A percentile compares a stretch with the other conserved stretches of the same genome.
Conservation (phyloP, 495 filamentous ascomycete species). For the Lasiosphaeriaceae sp. region DNA sequence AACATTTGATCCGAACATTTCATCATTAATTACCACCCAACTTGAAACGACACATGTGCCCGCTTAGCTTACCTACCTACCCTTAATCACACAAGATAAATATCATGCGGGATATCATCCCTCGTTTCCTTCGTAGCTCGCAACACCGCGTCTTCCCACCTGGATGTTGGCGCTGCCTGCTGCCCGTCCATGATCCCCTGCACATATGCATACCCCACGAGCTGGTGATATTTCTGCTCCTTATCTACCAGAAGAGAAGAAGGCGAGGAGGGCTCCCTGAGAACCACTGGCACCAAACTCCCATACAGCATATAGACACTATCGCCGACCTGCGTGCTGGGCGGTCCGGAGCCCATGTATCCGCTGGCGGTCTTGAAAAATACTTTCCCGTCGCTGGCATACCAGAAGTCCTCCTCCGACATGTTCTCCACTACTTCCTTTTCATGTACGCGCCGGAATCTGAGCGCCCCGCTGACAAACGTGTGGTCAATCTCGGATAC, state of each 20-base stretch:
- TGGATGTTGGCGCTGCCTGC: neutral
- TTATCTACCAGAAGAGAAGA: neutral
- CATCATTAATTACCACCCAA: too few species aligned
- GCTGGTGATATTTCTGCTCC: neutral
- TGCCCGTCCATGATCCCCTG: slow-evolving; percentile 3
- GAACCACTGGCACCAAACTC: neutral
- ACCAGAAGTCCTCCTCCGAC: neutral
- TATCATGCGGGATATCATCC: neutral
- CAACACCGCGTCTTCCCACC: neutral
- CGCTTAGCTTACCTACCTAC: too few species aligned
- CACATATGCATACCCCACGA: slow-evolving; percentile 2
- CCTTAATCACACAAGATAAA: slow-evolving; percentile 1
- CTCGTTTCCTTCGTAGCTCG: neutral
- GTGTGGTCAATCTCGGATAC: neutral
- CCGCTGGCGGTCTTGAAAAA: neutral
- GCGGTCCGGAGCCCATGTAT: neutral
- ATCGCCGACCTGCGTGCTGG: neutral
- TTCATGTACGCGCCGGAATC: neutral
- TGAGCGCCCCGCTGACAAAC: neutral
- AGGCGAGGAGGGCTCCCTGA: neutral
- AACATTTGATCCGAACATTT: too few species aligned
- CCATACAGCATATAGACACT: neutral
- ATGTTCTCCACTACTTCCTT: neutral
- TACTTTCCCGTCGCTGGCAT: neutral
- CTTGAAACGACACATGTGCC: too few species aligned